These are phyloP conservation scores for Ceratonia siliqua DNA, from an alignment of 306 rosid species.

Conservation along the genomic window DNA sequence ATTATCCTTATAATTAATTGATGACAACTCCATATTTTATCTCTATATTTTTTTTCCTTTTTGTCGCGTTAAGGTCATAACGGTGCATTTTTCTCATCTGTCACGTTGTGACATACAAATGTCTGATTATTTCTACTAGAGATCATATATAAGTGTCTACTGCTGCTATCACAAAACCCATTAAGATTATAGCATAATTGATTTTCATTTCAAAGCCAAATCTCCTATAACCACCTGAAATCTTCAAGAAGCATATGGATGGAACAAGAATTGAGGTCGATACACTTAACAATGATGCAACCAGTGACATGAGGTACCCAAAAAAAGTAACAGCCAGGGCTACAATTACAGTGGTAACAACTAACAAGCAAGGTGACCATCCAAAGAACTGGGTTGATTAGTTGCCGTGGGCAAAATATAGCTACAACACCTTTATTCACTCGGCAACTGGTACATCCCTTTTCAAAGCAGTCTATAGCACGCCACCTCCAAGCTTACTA, in stretches of 20 bases:
- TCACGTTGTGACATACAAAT: too few relatives aligned
- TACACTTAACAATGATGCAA: constrained; percentile 49
- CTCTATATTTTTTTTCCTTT: too few relatives aligned
- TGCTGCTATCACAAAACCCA: constrained; percentile 35
- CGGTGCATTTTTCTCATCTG: too few relatives aligned
- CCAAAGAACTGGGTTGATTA: too few relatives aligned
- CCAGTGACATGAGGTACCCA: constrained; percentile 44
- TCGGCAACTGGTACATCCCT: too few relatives aligned
- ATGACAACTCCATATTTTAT: too few relatives aligned
- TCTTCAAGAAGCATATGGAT: constrained; percentile 53
- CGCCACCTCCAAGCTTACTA: too few relatives aligned
- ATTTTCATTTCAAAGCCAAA: constrained; percentile 26
- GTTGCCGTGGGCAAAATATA: too few relatives aligned
- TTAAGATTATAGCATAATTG: constrained; percentile 18
- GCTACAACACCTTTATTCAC: too few relatives aligned
- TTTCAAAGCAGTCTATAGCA: too few relatives aligned
- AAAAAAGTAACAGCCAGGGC: constrained; percentile 39
- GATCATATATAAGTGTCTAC: constrained; percentile 50
- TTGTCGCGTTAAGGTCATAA: too few relatives aligned
- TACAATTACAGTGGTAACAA: constrained; percentile 33
- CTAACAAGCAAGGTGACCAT: constrained; percentile 39
- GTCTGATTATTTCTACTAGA: constrained; percentile 26
- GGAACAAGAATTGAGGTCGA: constrained; percentile 47
- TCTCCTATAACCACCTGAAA: constrained; percentile 37
- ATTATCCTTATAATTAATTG: too few relatives aligned